Percentiles rank a stretch among this genome's conserved stretches.
Evolutionary conservation across 2,329 filamentous ascomycete species (phyloP).

Genomic region (Penicillium vulpinum): DNA sequence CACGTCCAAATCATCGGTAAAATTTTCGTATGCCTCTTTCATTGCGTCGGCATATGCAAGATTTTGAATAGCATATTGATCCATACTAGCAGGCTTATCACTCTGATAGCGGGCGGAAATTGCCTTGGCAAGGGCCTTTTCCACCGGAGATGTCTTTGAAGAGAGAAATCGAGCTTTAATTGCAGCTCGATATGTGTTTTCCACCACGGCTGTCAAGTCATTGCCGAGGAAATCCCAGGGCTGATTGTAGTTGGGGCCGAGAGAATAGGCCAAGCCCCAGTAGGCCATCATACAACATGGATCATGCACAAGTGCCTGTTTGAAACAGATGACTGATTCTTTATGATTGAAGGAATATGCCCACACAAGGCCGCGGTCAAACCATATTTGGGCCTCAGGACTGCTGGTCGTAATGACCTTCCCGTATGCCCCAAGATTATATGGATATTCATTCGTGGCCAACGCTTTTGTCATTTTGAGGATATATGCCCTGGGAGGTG

Average conservation of each 20-base stretch:
- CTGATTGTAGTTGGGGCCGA: slow-evolving; percentile 79
- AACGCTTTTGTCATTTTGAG: neutral
- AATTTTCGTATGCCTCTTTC: slow-evolving; percentile 54
- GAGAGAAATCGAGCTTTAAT: slow-evolving; percentile 46
- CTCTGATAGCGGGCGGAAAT: slow-evolving; percentile 63
- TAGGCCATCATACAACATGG: slow-evolving; percentile 41
- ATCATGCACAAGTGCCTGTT: slow-evolving; percentile 37
- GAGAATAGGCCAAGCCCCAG: slow-evolving; percentile 58
- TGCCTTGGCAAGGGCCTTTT: slow-evolving; percentile 64
- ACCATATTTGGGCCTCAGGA: slow-evolving; percentile 39
- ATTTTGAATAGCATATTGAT: slow-evolving; percentile 59
- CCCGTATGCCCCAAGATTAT: slow-evolving; percentile 29
- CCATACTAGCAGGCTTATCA: slow-evolving; percentile 42
- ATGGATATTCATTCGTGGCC: slow-evolving; percentile 16
- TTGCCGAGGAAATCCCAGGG: slow-evolving; percentile 71
- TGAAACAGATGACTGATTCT: slow-evolving; percentile 40
- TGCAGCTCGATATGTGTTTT: slow-evolving; percentile 50
- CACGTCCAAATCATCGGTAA: slow-evolving; percentile 62
- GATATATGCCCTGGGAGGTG: neutral
- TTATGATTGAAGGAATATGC: slow-evolving; percentile 44
- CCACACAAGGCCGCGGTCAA: slow-evolving; percentile 42
- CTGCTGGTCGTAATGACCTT: slow-evolving; percentile 36
- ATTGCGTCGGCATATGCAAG: slow-evolving; percentile 63
- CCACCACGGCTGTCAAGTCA: slow-evolving; percentile 56
- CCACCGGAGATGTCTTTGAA: slow-evolving; percentile 49